These are phyloP conservation scores for Xanthoceras sorbifolium DNA, from an alignment of 345 rosid species.

Conservation along the genomic window DNA sequence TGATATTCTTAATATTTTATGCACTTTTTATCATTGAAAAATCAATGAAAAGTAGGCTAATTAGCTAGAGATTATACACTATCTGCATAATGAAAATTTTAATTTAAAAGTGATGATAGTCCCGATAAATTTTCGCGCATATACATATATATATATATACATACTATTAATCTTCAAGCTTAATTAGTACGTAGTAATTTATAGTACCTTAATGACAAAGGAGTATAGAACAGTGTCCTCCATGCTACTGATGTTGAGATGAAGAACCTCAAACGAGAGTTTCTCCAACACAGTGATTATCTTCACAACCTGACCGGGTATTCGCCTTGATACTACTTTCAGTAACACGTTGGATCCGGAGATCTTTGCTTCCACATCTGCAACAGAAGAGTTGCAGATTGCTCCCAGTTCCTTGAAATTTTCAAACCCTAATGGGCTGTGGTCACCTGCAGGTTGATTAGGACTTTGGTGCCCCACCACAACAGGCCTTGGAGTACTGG, in stretches of 20 bases:
- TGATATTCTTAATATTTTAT: neutral
- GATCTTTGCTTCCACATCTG: constrained; percentile 91
- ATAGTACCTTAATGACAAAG: constrained; percentile 87
- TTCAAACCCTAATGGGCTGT: constrained; percentile 31
- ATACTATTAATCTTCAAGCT: too few species aligned
- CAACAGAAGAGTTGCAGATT: constrained; percentile 77
- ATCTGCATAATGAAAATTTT: neutral
- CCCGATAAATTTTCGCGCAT: neutral
- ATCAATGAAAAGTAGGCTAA: neutral
- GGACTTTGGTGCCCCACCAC: constrained; percentile 13
- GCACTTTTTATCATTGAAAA: neutral
- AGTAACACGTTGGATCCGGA: constrained; percentile 77
- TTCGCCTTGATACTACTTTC: constrained; percentile 57
- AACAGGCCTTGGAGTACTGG: constrained; percentile 37
- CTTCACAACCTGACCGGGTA: constrained; percentile 67
- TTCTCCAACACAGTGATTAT: constrained; percentile 73
- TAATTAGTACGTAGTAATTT: neutral
- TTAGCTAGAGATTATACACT: neutral
- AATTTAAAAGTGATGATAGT: neutral
- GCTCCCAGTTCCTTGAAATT: constrained; percentile 54
- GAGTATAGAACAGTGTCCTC: constrained; percentile 90
- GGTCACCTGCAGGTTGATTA: constrained; percentile 34
- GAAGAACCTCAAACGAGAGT: constrained; percentile 77
- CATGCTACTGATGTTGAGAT: constrained; percentile 85
- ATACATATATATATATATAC: too few species aligned